Evolutionary conservation across 2,329 filamentous ascomycete species (phyloP).

Genomic region (Aspergillus intermedius): DNA sequence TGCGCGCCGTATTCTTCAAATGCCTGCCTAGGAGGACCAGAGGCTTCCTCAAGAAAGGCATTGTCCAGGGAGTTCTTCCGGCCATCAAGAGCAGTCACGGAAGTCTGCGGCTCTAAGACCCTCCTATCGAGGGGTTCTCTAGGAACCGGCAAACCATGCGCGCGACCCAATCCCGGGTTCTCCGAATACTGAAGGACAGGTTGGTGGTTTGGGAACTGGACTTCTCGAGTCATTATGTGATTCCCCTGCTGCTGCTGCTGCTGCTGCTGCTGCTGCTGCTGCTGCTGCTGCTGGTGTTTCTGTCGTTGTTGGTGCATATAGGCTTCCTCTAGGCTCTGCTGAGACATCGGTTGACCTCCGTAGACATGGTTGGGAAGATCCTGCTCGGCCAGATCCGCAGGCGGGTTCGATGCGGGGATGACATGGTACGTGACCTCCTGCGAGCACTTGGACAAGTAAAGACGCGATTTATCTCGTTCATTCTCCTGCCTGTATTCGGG

Average conservation of each 20-base stretch:
- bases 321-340: conserved; percentile 53
- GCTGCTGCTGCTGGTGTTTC: conserved; percentile 45
- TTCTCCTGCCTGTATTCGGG: conserved; percentile 51
- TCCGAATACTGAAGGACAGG: conserved; percentile 47
- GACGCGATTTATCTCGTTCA: conserved; percentile 56
- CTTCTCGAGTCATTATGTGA: conserved; percentile 45
- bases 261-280: conserved; percentile 14
- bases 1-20: conserved; percentile 53
- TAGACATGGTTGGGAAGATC: conserved; percentile 41
- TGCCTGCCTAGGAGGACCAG: conserved; percentile 52
- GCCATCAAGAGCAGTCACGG: conserved; percentile 50
- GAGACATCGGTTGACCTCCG: conserved; percentile 46
- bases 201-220: conserved; percentile 54
- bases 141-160: conserved; percentile 31
- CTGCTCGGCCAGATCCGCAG: conserved; percentile 44
- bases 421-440: conserved; percentile 64
- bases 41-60: conserved; percentile 46
- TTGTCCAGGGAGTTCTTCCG: conserved; percentile 40
- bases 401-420: conserved; percentile 57
- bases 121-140: conserved; percentile 39
- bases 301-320: conserved; percentile 53
- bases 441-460: conserved; percentile 59
- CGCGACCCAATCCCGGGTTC: conserved; percentile 32
- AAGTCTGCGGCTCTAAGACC: conserved; percentile 37
- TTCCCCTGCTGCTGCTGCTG: conserved; percentile 19